Base-by-base conservation (phyloP, 768 basidiomycete species). In the Boletus fagicola region DNA sequence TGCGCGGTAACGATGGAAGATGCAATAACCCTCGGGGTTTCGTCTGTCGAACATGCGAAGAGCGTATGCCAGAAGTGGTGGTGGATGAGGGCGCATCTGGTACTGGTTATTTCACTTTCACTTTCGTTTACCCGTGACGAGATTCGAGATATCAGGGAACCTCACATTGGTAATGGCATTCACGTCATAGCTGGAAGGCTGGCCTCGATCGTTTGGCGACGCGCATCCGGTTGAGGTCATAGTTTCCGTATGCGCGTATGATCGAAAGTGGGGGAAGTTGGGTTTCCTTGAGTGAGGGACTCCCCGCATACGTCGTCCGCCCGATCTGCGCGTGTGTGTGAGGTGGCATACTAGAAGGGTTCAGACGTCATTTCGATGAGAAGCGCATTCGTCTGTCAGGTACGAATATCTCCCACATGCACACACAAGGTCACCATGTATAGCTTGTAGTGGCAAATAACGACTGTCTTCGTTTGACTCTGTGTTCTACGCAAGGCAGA, bases 21-120 rank as follows among this genome's bases (percentile, higher is more conserved):
- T 48, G 50, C 40, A 28, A 26, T 28, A 15, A 18, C 28, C n/a
- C 20, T 59, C 39, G 45, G 55, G 48, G 38, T 39, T 44, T 48
- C 33, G 39, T 31, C 35, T 26, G 42, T 49, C 43, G 53, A 54
- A 67, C 62, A 62, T 62, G 66, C 65, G 57, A 55, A 35, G 44
- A 55, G 49, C 36, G 42, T 54, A 67, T 50, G 62, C 57, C 31
- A 51, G n/a, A 51, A 43, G 49, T 22, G 20, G 18, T 31, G 31
- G 18, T 38, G 33, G 45, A 42, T 24, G 44, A 47, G 45, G 31
- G 12, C 43, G n/a, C 20, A 49, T 26, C 28, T 33, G 20, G 47
- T 49, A 44, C 38, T 51, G 50, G n/a, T 40, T 40, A 35, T 20
- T 20, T 20, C 50, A 5, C 13, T 26, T 26, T 38, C n/a, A 12